phyloP scores from a whole-genome alignment of 75 land plant genomes.

The Picea sitchensis region DNA sequence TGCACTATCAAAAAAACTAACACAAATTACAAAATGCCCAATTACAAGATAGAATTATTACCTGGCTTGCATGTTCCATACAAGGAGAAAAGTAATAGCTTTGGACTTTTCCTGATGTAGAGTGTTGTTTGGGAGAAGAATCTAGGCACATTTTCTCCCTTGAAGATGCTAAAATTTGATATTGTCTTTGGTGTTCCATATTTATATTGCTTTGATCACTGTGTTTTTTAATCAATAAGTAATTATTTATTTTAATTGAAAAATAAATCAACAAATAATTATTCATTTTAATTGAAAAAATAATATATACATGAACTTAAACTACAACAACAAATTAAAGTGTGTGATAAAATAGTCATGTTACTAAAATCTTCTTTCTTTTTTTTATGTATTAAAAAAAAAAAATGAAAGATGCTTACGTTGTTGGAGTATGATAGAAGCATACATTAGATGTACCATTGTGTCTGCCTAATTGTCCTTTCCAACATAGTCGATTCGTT shows the following conservation, averaged over 20 bases:
- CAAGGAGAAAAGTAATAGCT: neutral
- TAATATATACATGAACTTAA: neutral
- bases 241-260: too few relatives aligned
- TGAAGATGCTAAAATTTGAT: neutral
- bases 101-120: neutral
- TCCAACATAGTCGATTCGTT: conserved; percentile 3
- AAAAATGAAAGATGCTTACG: neutral
- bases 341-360: neutral
- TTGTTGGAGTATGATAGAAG: neutral
- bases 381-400: neutral
- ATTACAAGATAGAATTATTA: neutral
- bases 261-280: too few relatives aligned
- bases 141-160: neutral
- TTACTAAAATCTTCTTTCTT: too few relatives aligned
- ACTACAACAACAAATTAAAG: neutral
- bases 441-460: neutral
- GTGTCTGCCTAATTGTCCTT: neutral
- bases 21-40: too few relatives aligned
- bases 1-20: too few relatives aligned
- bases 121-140: neutral
- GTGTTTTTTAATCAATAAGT: too few relatives aligned
- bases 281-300: too few relatives aligned
- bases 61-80: neutral
- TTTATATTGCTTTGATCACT: neutral
- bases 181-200: neutral